Evolutionary conservation across 352 stramenopile genomes (phyloP).

Genomic region (Saprolegnia diclina): DNA sequence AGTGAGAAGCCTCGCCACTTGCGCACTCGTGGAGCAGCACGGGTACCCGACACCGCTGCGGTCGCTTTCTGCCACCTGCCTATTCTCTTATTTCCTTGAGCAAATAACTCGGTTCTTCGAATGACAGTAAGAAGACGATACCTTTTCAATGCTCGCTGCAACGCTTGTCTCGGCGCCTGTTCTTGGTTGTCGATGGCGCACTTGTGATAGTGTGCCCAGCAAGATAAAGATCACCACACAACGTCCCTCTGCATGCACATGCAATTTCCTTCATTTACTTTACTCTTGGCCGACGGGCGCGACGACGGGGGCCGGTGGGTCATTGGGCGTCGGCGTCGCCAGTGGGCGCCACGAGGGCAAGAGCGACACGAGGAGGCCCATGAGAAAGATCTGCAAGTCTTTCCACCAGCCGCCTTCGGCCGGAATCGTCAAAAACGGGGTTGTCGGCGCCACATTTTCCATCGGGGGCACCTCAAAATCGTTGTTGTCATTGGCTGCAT

Average conservation of each 20-base stretch:
- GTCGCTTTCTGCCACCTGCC: too few species aligned
- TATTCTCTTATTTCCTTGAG: too few species aligned
- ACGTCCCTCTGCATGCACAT: too few species aligned
- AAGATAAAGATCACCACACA: too few species aligned
- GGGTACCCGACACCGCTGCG: too few species aligned
- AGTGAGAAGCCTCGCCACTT: background rate
- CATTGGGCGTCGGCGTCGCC: slow-evolving; percentile 11
- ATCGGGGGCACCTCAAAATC: slow-evolving; percentile 26
- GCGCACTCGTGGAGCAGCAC: too few species aligned
- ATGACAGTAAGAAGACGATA: too few species aligned
- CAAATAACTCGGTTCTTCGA: too few species aligned
- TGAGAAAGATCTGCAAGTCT: slow-evolving; percentile 74
- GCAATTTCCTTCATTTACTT: background rate
- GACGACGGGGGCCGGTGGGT: background rate
- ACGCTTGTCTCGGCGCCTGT: too few species aligned
- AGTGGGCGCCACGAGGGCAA: slow-evolving; percentile 76
- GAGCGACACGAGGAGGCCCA: slow-evolving; percentile 65
- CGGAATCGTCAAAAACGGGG: slow-evolving; percentile 61
- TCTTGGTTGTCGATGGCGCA: too few species aligned
- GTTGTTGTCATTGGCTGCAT: slow-evolving; percentile 22
- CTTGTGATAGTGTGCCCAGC: too few species aligned
- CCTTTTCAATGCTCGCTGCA: too few species aligned
- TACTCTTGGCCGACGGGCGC: slow-evolving; percentile 5
- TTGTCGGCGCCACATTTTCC: slow-evolving; percentile 31
- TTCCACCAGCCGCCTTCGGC: slow-evolving; percentile 60